A percentile compares a stretch with the other conserved stretches of the same genome.
phyloP scores from a whole-genome alignment of 2,329 filamentous ascomycete genomes.

The Nakataea oryzae region DNA sequence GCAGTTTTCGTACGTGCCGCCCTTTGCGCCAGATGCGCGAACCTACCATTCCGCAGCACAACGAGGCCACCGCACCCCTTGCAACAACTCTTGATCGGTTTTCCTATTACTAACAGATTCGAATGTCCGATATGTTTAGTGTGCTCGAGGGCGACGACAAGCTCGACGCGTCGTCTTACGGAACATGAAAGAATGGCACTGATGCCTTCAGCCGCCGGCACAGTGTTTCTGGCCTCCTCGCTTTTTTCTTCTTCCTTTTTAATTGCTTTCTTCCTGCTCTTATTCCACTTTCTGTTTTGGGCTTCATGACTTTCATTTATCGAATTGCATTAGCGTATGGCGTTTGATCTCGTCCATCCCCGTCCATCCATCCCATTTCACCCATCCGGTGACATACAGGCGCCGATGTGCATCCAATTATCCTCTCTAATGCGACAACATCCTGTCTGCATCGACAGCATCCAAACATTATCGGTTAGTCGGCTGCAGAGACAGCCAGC shows the following conservation, averaged over 20 bases:
- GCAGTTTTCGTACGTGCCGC: conserved; percentile 71
- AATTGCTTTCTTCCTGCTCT: background rate
- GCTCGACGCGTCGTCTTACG: conserved; percentile 37
- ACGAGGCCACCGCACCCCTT: background rate
- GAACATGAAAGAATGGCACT: conserved; percentile 9
- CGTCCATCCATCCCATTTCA: too few species aligned
- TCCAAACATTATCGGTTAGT: too few species aligned
- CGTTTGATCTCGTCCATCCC: background rate
- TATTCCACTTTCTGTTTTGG: background rate
- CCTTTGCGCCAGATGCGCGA: background rate
- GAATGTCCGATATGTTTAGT: conserved; percentile 18
- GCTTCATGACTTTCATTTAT: background rate
- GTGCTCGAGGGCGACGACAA: conserved; percentile 46
- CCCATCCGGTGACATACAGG: too few species aligned
- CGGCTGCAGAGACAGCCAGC: too few species aligned
- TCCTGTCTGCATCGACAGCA: background rate
- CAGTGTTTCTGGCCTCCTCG: background rate
- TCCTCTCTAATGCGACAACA: background rate
- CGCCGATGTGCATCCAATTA: too few species aligned
- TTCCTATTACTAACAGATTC: background rate
- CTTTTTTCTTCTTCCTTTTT: background rate
- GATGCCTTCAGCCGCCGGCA: background rate
- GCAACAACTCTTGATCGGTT: background rate
- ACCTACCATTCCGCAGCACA: background rate
- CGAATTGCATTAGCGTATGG: background rate